Base-by-base conservation (phyloP, 2,329 filamentous ascomycete genomes). In the Paradendryphiella salina region DNA sequence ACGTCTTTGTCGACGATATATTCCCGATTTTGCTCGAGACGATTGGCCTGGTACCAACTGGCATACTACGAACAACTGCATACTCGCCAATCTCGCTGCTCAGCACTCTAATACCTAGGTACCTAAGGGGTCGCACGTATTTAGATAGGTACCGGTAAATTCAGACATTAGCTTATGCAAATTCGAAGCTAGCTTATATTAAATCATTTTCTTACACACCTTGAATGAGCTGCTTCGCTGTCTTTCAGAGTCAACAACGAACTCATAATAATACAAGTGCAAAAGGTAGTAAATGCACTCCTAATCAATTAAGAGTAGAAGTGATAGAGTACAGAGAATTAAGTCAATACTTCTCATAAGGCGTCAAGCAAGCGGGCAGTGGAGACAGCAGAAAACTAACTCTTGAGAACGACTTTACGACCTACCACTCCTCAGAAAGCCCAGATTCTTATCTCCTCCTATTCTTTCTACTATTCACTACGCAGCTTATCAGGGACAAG, bases 131-230 rank as follows among this genome's bases (percentile, higher is more conserved):
- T 10, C 23, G 52, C 73, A 77, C 1, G 78, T 72, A 43, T 78
- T 59, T 49, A 64, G 54, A 28, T 60, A 71, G 1, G 78, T 60
- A 34, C 46, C 53, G 8, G 20, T 46, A 21, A 33, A 21, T 10
- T 17, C 11, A 18, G 62, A 70, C 61, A 77, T 66, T 0, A 76
- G 52, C 34, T 69, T 26, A 18, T 79, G 46, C 56, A 75, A 79
- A 14, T 57, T 15, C 11, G 32, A 46, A 0, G 71, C 69, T 1
- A 77, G 46, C 2, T 43, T 54, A 18, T 60, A 20, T 48, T 79
- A 65, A 14, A 65, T 57, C 14, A 57, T 15, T 43, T 54, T 57
- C 50, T 75, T 70, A 14, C 77, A 38, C 59, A 32, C 77, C 61
- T 67, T 69, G 70, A 55, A 77, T 13, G 13, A 23, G 38, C 45